These are phyloP conservation scores for Sporothrix inflata DNA, from an alignment of 2,329 filamentous ascomycete genomes.

Conservation along the genomic window DNA sequence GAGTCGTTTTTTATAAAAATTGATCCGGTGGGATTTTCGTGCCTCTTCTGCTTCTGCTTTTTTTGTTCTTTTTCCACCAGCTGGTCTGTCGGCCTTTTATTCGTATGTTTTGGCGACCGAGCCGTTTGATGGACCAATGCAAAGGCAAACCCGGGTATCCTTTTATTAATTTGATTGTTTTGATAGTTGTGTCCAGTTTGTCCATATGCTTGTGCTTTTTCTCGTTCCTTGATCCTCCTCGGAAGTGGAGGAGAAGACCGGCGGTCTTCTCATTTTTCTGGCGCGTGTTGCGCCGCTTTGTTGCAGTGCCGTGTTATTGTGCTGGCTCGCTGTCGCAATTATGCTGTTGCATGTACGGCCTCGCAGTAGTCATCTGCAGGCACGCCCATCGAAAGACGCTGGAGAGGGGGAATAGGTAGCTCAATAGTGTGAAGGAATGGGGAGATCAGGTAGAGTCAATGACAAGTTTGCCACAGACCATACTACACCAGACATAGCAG, in stretches of 20 bases:
- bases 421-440: neutral
- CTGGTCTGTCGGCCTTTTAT: neutral
- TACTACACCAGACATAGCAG: neutral
- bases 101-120: neutral
- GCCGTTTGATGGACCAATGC: neutral
- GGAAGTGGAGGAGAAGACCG: neutral
- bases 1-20: neutral
- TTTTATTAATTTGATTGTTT: neutral
- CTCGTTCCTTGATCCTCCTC: neutral
- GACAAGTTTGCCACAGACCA: neutral
- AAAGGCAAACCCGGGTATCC: neutral
- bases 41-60: neutral
- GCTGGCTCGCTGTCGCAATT: neutral
- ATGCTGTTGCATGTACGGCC: neutral
- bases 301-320: neutral
- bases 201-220: neutral
- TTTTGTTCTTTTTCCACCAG: neutral
- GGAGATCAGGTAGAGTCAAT: neutral
- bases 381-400: neutral
- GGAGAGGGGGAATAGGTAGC: neutral
- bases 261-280: neutral
- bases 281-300: slow-evolving; percentile 5
- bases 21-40: neutral
- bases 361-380: neutral
- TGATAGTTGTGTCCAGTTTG: neutral